Conservation (phyloP, 2,329 filamentous ascomycete species). For the Penicillium polonicum region DNA sequence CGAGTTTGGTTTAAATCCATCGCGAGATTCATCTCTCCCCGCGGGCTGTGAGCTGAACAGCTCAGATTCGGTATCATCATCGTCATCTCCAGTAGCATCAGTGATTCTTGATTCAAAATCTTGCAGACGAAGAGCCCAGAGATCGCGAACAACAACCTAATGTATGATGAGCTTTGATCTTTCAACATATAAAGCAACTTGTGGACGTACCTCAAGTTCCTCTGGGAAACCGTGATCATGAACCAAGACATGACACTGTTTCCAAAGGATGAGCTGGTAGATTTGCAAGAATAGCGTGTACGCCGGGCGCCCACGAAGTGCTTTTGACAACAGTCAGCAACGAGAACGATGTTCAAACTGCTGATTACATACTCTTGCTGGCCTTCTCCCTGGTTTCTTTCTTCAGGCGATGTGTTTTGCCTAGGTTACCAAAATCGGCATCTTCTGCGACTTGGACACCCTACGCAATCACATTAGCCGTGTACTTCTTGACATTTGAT, state of each 20-base stretch:
- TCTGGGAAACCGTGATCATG: conserved; percentile 62
- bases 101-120: conserved; percentile 51
- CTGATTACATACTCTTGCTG: conserved; percentile 44
- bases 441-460: conserved; percentile 55
- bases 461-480: conserved; percentile 20
- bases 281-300: conserved; percentile 78
- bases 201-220: conserved; percentile 65
- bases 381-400: conserved; percentile 56
- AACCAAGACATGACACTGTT: conserved; percentile 74
- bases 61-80: conserved; percentile 45
- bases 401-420: conserved; percentile 57
- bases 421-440: conserved; percentile 65
- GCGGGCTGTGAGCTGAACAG: conserved; percentile 61
- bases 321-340: conserved; percentile 51
- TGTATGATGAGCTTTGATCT: background rate
- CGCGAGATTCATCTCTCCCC: conserved; percentile 45
- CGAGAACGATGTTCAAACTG: background rate
- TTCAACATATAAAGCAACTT: background rate
- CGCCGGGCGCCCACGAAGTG: conserved; percentile 63
- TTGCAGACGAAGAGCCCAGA: conserved; percentile 76
- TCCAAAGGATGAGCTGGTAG: conserved; percentile 79
- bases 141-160: conserved; percentile 68
- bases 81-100: conserved; percentile 36
- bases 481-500: background rate
- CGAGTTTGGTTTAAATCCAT: conserved; percentile 35